Evolutionary conservation across 768 basidiomycete genomes (phyloP), one percentile per base, ranked within the genome.

Genomic region (Lactifluus hygrophoroides): DNA sequence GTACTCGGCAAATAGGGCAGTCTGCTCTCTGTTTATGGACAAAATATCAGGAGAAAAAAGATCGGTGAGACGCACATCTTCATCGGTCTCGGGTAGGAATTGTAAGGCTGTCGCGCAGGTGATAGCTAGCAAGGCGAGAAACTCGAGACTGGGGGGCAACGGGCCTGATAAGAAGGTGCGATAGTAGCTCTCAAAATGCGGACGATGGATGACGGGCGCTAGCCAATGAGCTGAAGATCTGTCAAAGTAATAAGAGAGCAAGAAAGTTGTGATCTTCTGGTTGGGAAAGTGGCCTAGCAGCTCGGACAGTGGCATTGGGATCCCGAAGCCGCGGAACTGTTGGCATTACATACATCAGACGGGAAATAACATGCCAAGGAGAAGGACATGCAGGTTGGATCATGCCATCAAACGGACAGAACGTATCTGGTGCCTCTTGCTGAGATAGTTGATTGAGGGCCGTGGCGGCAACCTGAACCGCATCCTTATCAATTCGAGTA

Each of bases 31-130:
- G 30, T 21, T 11, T 21, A 38, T 10, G 21, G 3, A 27, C 25
- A 3, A 43, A 6, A 28, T 9, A 10, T 51, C 19, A 35, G 23
- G 30, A 23, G 17, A 14, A 27, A 17, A 43, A 32, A 5, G 32
- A 10, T 8, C 6, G 9, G 19, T 16, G 9, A 23, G 27, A 45
- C 66, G 25, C 37, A 67, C 66, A 14, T 64, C 66, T 46, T 67
- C 52, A 16, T 56, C 50, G 3, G 37, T 58, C 49, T 66, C 64
- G 4, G 66, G 66, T 34, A 67, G 52, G 35, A 67, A 67, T 28
- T 67, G 66, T 49, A 67, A 56, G 17, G 66, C 54, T 6, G 54
- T 55, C 30, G 66, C 66, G 48, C 66, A 67, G 23, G 64, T 58
- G 19, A 67, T 65, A 30, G 66, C 57, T 5, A 67, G 54, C n/a